Base-by-base conservation (phyloP, 2,329 filamentous ascomycete species). In the Beauveria sp. region DNA sequence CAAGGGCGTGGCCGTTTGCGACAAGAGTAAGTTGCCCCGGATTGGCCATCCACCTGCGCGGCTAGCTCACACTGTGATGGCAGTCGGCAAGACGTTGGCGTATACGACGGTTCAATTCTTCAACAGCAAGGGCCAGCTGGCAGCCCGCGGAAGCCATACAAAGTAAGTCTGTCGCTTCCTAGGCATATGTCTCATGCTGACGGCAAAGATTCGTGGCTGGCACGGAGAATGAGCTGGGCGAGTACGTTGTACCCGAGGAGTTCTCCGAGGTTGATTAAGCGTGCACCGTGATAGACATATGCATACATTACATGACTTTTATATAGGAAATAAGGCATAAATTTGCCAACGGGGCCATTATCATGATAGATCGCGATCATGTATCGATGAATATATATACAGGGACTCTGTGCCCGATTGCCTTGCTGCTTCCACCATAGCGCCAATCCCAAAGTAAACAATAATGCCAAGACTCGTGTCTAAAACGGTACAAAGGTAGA, bases 81-180 rank as follows among this genome's bases (percentile, higher is more conserved):
- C 34, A 86, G 84, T 88, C 65, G 85, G 85, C n/a, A 85, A 82
- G 65, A 87, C 81, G 0, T 71, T 88, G 5, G 86, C 85, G 6
- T 88, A 79, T 65, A 88, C 86, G 0, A 81, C 79, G 0, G 76
- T 88, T 18, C 78, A 79, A 0, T 88, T 88, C 64, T 79, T 73
- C 58, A 86, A 87, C 64, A 73, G 72, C 56, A 80, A 84, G 63
- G 84, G 84, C 6, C 79, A 87, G 49, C 69, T 87, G 4, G 81
- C 83, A 12, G 85, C 85, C 0, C 74, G 85, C 52, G 85, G 85
- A 49, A 87, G 84, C 65, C 85, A 88, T 68, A 88, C 85, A 16
- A 88, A 88, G 85, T 86, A 67, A 69, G 78, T 65, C 7, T 3
- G 4, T 10, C 10, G 18, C 20, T 20, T 7, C 10, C 18, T 16